These are phyloP conservation scores for Cladosporium sp. DNA, from an alignment of 2,329 filamentous ascomycete genomes.

Conservation along the genomic window DNA sequence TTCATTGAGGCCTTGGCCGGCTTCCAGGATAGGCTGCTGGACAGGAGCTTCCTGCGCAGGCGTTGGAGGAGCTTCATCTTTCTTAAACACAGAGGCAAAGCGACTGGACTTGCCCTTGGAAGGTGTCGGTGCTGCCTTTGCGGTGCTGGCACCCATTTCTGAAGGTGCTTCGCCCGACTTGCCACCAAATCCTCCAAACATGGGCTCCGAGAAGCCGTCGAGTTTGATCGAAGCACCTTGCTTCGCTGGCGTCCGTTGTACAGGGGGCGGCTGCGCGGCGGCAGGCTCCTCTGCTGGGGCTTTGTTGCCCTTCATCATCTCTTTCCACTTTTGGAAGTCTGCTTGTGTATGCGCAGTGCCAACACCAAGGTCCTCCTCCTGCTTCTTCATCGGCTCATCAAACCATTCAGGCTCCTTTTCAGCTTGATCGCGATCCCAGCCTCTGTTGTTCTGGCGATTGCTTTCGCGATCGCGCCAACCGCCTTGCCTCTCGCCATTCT, in stretches of 20 bases:
- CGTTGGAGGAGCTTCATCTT: constrained; percentile 24
- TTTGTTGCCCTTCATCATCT: constrained; percentile 63
- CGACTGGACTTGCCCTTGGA: constrained; percentile 70
- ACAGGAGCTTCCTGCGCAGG: constrained; percentile 13
- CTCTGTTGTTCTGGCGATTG: constrained; percentile 45
- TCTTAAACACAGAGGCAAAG: constrained; percentile 70
- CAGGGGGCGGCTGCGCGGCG: constrained; percentile 17
- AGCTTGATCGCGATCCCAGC: constrained; percentile 53
- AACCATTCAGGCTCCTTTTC: constrained; percentile 92
- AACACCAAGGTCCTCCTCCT: constrained; percentile 53
- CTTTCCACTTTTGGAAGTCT: constrained; percentile 93
- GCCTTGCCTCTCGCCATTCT: constrained; percentile 42
- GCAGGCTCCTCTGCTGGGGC: constrained; percentile 18
- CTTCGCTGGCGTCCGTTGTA: constrained; percentile 31
- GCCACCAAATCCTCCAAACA: constrained; percentile 62
- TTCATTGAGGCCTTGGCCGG: constrained; percentile 32
- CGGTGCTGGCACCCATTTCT: constrained; percentile 28
- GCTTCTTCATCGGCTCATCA: constrained; percentile 58
- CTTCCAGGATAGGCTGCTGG: constrained; percentile 18
- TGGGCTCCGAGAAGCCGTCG: constrained; percentile 69
- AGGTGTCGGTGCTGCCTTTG: constrained; percentile 32
- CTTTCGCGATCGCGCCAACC: constrained; percentile 55
- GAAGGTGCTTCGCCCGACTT: constrained; percentile 40
- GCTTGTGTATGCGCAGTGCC: constrained; percentile 65
- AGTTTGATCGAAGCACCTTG: constrained; percentile 59